Evolutionary conservation across 176 grass and related monocot genomes (phyloP), one percentile per base, ranked within the genome.

Genomic region (Aegilops longissima): DNA sequence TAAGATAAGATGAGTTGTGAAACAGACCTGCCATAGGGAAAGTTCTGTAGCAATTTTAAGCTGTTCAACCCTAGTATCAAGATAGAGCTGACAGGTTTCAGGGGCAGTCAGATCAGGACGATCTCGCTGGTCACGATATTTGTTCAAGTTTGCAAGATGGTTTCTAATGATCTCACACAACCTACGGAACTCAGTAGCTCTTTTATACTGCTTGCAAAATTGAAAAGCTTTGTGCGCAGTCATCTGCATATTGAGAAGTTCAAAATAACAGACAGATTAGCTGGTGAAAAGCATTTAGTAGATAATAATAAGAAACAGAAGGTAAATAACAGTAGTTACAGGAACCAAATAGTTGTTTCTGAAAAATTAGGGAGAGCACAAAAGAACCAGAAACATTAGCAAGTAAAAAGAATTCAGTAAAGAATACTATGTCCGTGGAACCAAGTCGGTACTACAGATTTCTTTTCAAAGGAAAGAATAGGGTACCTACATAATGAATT

Each of bases 201-300:
- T 93, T 83, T 99, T 99, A 69, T 97, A 99, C 65, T 93, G 92
- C 85, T 99, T 99, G 75, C 97, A 99, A 63, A 99, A 99, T n/a
- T 99, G 97, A 34, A 97, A 99, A 13, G 94, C 97, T 68, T 90
- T 92, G 79, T 99, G 90, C 44, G 97, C 97, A 36, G 94, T 90
- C 97, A 97, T 99, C 97, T 99, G 92, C 86, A 74, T 49, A 83
- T 74, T 42, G 18, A n/a, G 77, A 86, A 29, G 40, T 59, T 42
- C 27, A 64, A 71, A 86, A 71, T 56, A 31, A 51, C 56, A 88
- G 64, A 2, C 52, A 81, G 11, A 80, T 74, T 86, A 74, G 71
- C 18, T 71, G 45, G 23, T 65, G 25, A 59, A 13, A 74, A 61
- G 66, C 51, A 73, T 73, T 54, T 36, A 40, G 7, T 21, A 5